Percentiles rank a stretch among this genome's conserved stretches.
phyloP scores from a whole-genome alignment of 2,329 filamentous ascomycete species.

The Ophiostoma angusticollis region DNA sequence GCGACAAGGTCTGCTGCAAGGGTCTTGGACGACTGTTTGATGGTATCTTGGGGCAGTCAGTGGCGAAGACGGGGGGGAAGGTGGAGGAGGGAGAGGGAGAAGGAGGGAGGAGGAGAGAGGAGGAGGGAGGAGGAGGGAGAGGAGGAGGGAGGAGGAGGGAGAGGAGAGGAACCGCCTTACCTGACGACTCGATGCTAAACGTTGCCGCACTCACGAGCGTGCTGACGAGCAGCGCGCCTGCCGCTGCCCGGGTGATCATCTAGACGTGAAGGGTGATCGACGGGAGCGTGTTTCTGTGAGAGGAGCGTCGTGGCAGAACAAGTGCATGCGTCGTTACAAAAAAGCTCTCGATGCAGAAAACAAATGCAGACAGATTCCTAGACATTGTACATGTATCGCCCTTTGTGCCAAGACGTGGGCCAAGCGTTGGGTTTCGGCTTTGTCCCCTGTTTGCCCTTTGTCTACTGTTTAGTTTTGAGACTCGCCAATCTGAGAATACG shows the following conservation, averaged over 20 bases:
- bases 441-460: too few species aligned
- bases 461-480: too few species aligned
- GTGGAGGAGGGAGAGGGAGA: background rate
- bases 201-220: conserved; percentile 1
- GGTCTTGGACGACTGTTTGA: conserved; percentile 12
- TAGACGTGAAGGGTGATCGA: too few species aligned
- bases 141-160: background rate
- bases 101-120: background rate
- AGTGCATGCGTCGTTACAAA: too few species aligned
- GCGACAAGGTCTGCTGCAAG: conserved; percentile 21
- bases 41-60: conserved; percentile 9
- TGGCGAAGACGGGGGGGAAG: background rate
- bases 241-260: background rate
- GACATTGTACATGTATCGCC: too few species aligned
- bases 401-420: too few species aligned
- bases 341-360: too few species aligned
- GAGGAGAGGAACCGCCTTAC: conserved; percentile 2
- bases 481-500: too few species aligned
- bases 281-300: too few species aligned
- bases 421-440: too few species aligned
- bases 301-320: background rate
- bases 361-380: too few species aligned
- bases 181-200: conserved; percentile 8
- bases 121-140: background rate
- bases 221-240: background rate